Conservation (phyloP, 306 rosid genomes). For the Ormosia emarginata region DNA sequence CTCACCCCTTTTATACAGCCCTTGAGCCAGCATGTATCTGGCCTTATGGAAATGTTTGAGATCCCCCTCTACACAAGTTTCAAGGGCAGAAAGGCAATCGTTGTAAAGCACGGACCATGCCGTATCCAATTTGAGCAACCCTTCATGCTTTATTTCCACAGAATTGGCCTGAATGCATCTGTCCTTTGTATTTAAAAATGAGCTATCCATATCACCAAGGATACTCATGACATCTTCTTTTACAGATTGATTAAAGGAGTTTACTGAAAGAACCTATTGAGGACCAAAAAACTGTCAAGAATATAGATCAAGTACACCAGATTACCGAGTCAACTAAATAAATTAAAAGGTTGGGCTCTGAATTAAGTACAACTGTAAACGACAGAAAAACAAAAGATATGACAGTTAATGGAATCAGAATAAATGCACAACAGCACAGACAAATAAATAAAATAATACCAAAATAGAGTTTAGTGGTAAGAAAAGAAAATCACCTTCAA, state of each 20-base stretch:
- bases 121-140: slow-evolving; percentile 50
- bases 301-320: background rate
- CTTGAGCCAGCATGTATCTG: slow-evolving; percentile 93
- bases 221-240: slow-evolving; percentile 55
- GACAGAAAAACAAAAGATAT: background rate
- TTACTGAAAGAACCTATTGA: slow-evolving; percentile 70
- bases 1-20: slow-evolving; percentile 72
- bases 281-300: slow-evolving; percentile 18
- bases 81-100: slow-evolving; percentile 89
- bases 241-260: slow-evolving; percentile 60
- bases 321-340: background rate
- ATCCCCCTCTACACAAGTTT: slow-evolving; percentile 95
- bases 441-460: slow-evolving; percentile 5
- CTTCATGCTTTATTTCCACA: slow-evolving; percentile 54
- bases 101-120: slow-evolving; percentile 79
- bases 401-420: slow-evolving; percentile 17
- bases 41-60: slow-evolving; percentile 98
- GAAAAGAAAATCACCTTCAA: slow-evolving; percentile 59
- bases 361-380: background rate
- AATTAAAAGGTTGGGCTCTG: background rate
- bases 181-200: slow-evolving; percentile 33
- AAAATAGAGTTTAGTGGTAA: slow-evolving; percentile 12
- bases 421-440: slow-evolving; percentile 8
- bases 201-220: slow-evolving; percentile 42
- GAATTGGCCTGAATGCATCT: slow-evolving; percentile 29